These are phyloP conservation scores for Aspergillaceae sp. DNA, from an alignment of 2,329 filamentous ascomycete genomes.

Conservation along the genomic window DNA sequence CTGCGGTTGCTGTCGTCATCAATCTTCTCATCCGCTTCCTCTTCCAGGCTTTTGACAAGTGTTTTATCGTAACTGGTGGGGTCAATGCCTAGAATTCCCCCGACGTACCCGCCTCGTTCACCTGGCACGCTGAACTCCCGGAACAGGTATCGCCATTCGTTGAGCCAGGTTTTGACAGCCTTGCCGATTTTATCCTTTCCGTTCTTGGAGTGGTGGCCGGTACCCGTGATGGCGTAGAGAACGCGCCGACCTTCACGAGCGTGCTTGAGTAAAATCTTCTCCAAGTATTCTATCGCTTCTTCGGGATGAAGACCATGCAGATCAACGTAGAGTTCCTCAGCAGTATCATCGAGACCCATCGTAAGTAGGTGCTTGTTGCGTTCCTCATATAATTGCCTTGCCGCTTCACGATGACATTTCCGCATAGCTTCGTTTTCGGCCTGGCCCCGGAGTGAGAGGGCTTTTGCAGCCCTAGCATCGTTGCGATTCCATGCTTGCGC, in stretches of 20 bases:
- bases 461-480: constrained; percentile 91
- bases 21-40: constrained; percentile 14
- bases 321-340: constrained; percentile 81
- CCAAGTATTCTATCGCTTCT: constrained; percentile 90
- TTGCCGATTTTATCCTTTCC: constrained; percentile 98
- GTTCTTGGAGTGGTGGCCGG: constrained; percentile 95
- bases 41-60: constrained; percentile 19
- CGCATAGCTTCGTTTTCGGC: constrained; percentile 97
- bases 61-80: constrained; percentile 49
- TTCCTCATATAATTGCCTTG: constrained; percentile 83
- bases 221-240: constrained; percentile 93
- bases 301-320: constrained; percentile 97
- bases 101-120: constrained; percentile 71
- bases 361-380: constrained; percentile 62
- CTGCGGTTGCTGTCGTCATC: constrained; percentile 17
- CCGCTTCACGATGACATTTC: constrained; percentile 90
- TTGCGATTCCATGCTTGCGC: constrained; percentile 98
- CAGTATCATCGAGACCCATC: constrained; percentile 35
- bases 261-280: constrained; percentile 78
- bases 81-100: constrained; percentile 57
- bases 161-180: constrained; percentile 79
- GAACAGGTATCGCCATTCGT: constrained; percentile 92
- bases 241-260: constrained; percentile 58
- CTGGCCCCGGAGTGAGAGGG: constrained; percentile 84
- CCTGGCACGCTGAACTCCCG: constrained; percentile 93